Conservation (phyloP, 2,329 filamentous ascomycete genomes). For the Fusarium piperis region DNA sequence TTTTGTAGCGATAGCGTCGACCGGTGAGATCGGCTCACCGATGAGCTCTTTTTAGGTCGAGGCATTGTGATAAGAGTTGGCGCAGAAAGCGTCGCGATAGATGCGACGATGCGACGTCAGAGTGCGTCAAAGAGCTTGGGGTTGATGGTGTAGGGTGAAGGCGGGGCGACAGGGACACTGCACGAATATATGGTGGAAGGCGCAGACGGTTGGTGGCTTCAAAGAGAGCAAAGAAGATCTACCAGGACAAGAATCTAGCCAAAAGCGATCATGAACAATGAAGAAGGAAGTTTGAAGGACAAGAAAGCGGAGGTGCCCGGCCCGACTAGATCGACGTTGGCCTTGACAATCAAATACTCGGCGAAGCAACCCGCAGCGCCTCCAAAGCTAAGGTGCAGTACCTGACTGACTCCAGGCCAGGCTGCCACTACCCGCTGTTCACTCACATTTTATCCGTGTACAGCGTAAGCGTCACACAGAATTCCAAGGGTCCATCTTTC, state of each 20-base stretch:
- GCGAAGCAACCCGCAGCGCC: slow-evolving; percentile 23
- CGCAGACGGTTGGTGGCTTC: background rate
- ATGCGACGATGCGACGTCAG: slow-evolving; percentile 38
- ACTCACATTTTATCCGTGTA: background rate
- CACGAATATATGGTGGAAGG: background rate
- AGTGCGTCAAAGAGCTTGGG: slow-evolving; percentile 31
- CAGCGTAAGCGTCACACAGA: background rate
- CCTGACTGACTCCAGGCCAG: background rate
- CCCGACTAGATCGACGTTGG: slow-evolving; percentile 5
- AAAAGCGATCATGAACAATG: slow-evolving; percentile 12
- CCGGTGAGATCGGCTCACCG: slow-evolving; percentile 59
- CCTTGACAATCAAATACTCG: slow-evolving; percentile 15
- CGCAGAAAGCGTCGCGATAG: slow-evolving; percentile 29
- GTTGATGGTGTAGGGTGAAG: slow-evolving; percentile 16
- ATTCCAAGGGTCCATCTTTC: slow-evolving; percentile 28
- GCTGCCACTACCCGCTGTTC: background rate
- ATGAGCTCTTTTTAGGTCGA: slow-evolving; percentile 40
- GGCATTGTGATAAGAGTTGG: slow-evolving; percentile 38
- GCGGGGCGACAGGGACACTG: background rate
- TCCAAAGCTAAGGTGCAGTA: slow-evolving; percentile 6
- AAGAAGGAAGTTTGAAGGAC: slow-evolving; percentile 6
- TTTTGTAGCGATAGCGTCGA: slow-evolving; percentile 76
- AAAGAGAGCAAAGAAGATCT: slow-evolving; percentile 2
- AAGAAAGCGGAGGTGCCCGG: slow-evolving; percentile 25
- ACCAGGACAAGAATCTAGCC: background rate